Percentiles rank a stretch among this genome's conserved stretches.
These are phyloP conservation scores for Trametes coccinea DNA, from an alignment of 768 basidiomycete species.

Conservation along the genomic window DNA sequence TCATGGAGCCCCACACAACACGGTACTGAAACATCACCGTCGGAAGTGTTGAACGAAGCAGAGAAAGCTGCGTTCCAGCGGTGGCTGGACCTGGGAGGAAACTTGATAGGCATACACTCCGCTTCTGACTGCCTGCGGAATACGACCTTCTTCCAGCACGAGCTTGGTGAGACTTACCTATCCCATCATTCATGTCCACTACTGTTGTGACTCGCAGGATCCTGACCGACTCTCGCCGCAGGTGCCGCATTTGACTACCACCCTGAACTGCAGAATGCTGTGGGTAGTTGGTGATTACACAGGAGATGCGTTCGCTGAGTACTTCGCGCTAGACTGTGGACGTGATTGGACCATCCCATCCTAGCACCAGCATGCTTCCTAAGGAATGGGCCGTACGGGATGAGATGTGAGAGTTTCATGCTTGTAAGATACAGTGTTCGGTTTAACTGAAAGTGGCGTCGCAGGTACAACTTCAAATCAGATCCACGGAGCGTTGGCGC, in stretches of 20 bases:
- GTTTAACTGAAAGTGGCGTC: background rate
- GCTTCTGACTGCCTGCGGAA: slow-evolving; percentile 45
- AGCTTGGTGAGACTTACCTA: slow-evolving; percentile 35
- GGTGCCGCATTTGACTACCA: slow-evolving; percentile 52
- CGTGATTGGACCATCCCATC: slow-evolving; percentile 43
- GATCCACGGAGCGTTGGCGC: slow-evolving; percentile 48
- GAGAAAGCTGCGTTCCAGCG: slow-evolving; percentile 43
- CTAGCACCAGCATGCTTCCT: slow-evolving; percentile 42
- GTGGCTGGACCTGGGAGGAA: slow-evolving; percentile 47
- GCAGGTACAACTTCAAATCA: slow-evolving; percentile 47
- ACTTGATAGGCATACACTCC: slow-evolving; percentile 47
- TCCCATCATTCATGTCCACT: background rate
- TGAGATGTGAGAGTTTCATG: slow-evolving; percentile 37
- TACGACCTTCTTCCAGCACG: slow-evolving; percentile 41
- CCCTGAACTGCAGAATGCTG: slow-evolving; percentile 44
- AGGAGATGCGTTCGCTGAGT: background rate
- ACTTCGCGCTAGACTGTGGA: slow-evolving; percentile 36
- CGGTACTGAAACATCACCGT: background rate
- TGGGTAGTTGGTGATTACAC: slow-evolving; percentile 24
- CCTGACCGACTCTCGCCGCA: slow-evolving; percentile 7
- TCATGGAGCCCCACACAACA: background rate
- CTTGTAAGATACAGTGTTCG: background rate
- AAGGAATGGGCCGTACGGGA: slow-evolving; percentile 37
- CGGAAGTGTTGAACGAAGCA: slow-evolving; percentile 41
- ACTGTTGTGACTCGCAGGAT: background rate